These are phyloP conservation scores for Botryotinia convoluta DNA, from an alignment of 2,329 filamentous ascomycete genomes.

Conservation along the genomic window DNA sequence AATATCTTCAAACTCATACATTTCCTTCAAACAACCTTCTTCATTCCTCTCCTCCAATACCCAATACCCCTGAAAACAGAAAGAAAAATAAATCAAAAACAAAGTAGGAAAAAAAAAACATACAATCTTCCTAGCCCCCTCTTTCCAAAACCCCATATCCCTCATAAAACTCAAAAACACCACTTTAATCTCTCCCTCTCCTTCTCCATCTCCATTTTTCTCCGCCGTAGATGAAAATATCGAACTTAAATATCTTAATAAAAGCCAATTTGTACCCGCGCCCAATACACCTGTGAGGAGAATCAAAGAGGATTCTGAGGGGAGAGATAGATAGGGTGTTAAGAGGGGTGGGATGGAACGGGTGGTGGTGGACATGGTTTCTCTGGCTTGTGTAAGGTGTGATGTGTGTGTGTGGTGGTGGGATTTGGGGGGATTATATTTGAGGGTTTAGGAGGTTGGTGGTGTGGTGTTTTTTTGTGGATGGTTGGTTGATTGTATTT, in stretches of 20 bases:
- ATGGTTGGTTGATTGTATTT: neutral
- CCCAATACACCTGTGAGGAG: constrained; percentile 68
- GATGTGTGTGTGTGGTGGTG: neutral
- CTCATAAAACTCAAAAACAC: constrained; percentile 82
- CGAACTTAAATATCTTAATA: constrained; percentile 52
- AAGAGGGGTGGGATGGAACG: constrained; percentile 55
- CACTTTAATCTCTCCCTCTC: constrained; percentile 47
- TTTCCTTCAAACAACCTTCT: neutral
- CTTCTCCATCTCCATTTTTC: neutral
- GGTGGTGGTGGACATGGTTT: constrained; percentile 11
- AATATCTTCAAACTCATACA: neutral
- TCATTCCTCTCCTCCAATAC: neutral
- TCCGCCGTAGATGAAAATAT: constrained; percentile 13
- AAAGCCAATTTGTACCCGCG: constrained; percentile 63
- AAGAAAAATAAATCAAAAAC: no score
- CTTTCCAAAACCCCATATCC: constrained; percentile 74
- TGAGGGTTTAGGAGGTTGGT: no score
- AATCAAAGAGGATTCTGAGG: constrained; percentile 57
- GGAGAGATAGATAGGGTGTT: constrained; percentile 60
- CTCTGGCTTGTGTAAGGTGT: neutral
- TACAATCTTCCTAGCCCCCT: constrained; percentile 66
- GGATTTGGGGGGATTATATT: neutral
- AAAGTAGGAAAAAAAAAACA: constrained; percentile 31
- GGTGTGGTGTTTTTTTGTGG: no score
- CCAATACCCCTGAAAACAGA: rapidly evolving